Conservation (phyloP, 2,329 filamentous ascomycete species). For the Botrytis paeoniae region DNA sequence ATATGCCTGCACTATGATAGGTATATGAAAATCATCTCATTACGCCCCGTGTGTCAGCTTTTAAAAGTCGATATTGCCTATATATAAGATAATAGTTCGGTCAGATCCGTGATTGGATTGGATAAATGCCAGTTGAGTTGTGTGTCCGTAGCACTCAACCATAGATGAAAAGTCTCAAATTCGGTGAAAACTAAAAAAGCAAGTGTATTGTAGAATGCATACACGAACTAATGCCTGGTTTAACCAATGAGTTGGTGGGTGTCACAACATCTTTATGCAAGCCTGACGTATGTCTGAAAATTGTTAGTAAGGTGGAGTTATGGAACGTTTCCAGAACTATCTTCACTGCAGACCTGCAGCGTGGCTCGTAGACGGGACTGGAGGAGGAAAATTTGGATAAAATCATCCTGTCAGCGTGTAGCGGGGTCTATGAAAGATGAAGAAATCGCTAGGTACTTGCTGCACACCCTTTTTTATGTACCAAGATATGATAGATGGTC, state of each 20-base stretch:
- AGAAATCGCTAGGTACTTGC: not conserved
- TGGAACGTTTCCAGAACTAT: not conserved
- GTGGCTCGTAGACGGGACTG: not conserved
- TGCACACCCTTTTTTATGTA: not conserved
- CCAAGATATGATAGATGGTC: not conserved
- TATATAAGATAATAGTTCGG: no score
- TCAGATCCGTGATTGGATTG: no score
- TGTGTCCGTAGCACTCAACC: not conserved
- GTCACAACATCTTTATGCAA: not conserved
- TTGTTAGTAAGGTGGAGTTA: not conserved
- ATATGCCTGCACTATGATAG: no score
- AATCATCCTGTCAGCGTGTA: not conserved
- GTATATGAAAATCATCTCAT: no score
- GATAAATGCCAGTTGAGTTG: no score
- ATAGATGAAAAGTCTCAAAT: not conserved
- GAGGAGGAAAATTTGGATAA: not conserved
- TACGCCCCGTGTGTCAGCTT: no score
- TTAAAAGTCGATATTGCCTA: no score
- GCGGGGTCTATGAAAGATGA: not conserved
- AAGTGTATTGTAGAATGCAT: not conserved
- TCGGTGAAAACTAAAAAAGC: not conserved
- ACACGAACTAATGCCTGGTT: not conserved
- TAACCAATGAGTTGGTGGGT: not conserved
- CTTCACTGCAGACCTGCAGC: not conserved
- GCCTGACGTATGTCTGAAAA: not conserved